Base-by-base conservation (phyloP, 2,329 filamentous ascomycete genomes). In the Fusarium cyanostomum region DNA sequence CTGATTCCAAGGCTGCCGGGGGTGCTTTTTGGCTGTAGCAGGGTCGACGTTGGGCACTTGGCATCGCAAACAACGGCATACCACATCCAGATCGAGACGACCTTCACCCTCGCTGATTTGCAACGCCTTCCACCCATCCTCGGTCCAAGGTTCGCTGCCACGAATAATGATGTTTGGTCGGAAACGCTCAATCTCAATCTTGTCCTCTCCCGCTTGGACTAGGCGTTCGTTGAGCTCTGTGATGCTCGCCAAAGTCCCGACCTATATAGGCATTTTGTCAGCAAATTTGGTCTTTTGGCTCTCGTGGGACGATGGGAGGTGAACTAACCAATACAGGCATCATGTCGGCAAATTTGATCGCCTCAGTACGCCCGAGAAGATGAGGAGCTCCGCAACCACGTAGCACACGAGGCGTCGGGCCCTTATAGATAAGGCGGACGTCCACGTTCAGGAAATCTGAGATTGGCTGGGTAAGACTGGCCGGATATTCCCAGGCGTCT, bases 31-130 rank as follows among this genome's bases (percentile, higher is more conserved):
- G 8, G 82, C 86, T 6, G 86, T 86, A n/a, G 84, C 81, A 0
- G 86, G 85, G 65, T 89, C 75, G n/a, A 89, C 86, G 72, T 89
- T 89, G 7, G 86, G 86, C 3, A 89, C 85, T 60, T 85, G 85
- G 59, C 86, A 89, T 16, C 86, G 75, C 30, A 85, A 81, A 68
- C 86, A 89, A 4, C 86, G 77, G 26, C 84, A 83, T 15, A 86
- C 81, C 27, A 88, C 80, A 71, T 89, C 86, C 30, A 88, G 66
- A 21, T 78, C 77, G 9, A 86, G 70, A 8, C 67, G 38, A 13
- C 41, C 21, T 15, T 58, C 35, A 12, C 59, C 53, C 21, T 55
- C 50, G 9, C 71, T 73, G 44, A 86, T 80, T 9, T 81, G 77
- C 1, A 89, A 75, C 4, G 80, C 79, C 74, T 88, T 89, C 87